Percentiles rank a stretch among this genome's conserved stretches.
Evolutionary conservation across 2,329 filamentous ascomycete genomes (phyloP).

Genomic region (Ophiostoma piceae): DNA sequence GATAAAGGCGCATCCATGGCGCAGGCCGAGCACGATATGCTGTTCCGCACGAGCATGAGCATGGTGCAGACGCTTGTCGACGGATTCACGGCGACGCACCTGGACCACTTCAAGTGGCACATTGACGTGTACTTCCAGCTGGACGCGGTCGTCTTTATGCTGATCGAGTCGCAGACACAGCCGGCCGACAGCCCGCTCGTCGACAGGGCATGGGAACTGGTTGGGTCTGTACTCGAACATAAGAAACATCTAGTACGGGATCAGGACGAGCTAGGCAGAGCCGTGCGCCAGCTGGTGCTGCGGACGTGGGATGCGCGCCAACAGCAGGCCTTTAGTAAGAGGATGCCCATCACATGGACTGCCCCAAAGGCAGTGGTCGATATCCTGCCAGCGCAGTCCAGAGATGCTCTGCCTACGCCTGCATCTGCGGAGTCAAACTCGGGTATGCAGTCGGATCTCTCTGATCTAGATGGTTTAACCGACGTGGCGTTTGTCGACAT

Average conservation of each 20-base stretch:
- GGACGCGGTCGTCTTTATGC: background rate
- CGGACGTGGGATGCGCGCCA: background rate
- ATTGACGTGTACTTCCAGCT: background rate
- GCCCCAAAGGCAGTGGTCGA: background rate
- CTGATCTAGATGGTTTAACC: conserved; percentile 9
- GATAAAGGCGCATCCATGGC: conserved; percentile 16
- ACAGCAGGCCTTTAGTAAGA: background rate
- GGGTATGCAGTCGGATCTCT: background rate
- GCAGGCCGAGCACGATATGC: background rate
- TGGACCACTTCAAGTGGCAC: background rate
- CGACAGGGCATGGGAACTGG: background rate
- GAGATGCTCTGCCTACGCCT: background rate
- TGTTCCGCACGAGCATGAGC: background rate
- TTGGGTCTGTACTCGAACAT: background rate
- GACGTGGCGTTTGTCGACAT: conserved; percentile 16
- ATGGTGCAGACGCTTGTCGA: background rate
- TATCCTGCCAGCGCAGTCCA: background rate
- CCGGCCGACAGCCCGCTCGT: background rate
- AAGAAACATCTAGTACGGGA: background rate
- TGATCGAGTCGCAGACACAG: background rate
- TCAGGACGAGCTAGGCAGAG: background rate
- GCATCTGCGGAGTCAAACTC: background rate
- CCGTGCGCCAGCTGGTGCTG: background rate
- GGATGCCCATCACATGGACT: background rate
- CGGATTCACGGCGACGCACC: background rate